Conservation (phyloP, 345 rosid genomes). For the Lepidium didymum region DNA sequence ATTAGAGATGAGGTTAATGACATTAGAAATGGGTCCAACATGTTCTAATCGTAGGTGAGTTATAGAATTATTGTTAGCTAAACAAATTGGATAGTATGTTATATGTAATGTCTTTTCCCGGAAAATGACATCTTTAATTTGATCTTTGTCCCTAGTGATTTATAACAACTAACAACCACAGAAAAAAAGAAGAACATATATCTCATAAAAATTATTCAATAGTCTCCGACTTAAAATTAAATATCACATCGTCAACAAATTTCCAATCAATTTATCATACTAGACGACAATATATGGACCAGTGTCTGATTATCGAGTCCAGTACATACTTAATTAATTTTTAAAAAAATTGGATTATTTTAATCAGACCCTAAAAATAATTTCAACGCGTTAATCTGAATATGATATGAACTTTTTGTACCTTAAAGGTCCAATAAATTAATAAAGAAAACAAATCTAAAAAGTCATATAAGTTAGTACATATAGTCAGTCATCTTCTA, state of each 20-base stretch:
- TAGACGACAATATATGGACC: background rate
- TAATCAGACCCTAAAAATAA: background rate
- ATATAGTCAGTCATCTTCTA: conserved; percentile 23
- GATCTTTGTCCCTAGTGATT: background rate
- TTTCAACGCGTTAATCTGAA: conserved; percentile 21
- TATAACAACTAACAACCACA: conserved; percentile 9
- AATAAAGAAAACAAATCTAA: background rate
- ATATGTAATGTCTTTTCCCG: background rate
- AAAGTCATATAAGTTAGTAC: conserved; percentile 22
- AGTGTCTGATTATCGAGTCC: conserved; percentile 2
- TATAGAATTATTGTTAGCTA: background rate
- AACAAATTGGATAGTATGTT: background rate
- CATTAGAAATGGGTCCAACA: background rate
- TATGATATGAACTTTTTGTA: background rate
- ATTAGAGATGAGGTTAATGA: background rate
- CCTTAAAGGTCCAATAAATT: background rate
- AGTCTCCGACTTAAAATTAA: background rate
- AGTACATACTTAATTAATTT: background rate
- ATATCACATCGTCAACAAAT: background rate
- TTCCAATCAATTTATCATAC: background rate
- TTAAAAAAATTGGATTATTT: background rate
- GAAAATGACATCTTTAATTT: conserved; percentile 8
- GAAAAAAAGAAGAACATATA: background rate
- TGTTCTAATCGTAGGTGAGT: conserved; percentile 6
- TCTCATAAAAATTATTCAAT: background rate